Base-by-base conservation (phyloP, 176 grass and related monocot species). In the Carex cristatella region DNA sequence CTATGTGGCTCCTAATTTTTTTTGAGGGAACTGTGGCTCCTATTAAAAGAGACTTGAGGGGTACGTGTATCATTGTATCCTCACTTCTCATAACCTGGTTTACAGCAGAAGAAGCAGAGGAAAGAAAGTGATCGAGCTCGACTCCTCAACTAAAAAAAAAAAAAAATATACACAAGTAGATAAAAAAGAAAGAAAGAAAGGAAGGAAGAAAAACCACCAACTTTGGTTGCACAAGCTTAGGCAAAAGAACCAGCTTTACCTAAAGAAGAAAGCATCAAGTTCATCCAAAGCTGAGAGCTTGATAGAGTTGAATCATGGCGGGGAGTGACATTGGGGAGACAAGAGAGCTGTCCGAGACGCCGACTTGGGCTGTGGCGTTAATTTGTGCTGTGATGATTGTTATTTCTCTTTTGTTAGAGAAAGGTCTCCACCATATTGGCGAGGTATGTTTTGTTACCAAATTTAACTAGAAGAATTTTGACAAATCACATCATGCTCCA, bases 281-380 rank as follows among this genome's bases (percentile, higher is more conserved):
- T 70, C 18, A 42, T 31, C 37, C 65, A 16, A 44, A 72, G 69
- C 37, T 46, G 16, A 46, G 69, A 48, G 69, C 2, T 40, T n/a
- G 38, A 16, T 58, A 79, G 74, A 35, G 74, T 33, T 56, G 6
- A 54, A 23, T 2, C 44, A 63, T 57, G 42, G 89, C 86, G 86
- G 94, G 87, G 85, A 92, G 87, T 4, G 79, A 18, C 1, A 14
- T 68, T 35, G 35, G 2, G 0, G n/a, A 4, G 0, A 92, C 83
- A 3, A 54, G 86, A 54, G 81, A 83, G 30, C 75, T 97, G 61
- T 80, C 65, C 86, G 31, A 87, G 1, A 94, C 94, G 30, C 94
- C 91, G 53, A 93, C 89, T 30, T 97, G 94, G 94, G 91, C 94
- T 60, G 94, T 97, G 84, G 92, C 92, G 10, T 0, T 97, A 1